Evolutionary conservation across 176 grass and related monocot species (phyloP).

Genomic region (Oryza brachyantha): DNA sequence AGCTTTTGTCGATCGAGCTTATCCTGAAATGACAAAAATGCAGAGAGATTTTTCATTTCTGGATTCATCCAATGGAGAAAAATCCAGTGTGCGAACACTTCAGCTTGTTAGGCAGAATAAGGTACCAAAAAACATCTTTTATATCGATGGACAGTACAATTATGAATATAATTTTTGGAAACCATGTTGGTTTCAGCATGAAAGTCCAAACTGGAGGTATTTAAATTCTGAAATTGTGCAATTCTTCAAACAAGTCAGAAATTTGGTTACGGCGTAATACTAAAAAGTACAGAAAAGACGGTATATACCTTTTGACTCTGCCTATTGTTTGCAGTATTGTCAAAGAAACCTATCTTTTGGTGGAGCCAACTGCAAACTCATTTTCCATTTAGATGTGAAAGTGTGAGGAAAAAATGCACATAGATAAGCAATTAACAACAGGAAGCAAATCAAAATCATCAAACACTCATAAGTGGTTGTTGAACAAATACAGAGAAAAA

Average conservation of each 20-base stretch:
- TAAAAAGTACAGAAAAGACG: neutral
- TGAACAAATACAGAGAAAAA: neutral
- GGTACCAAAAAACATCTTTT: neutral
- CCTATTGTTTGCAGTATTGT: neutral
- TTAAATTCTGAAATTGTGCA: neutral
- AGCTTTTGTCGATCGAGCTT: constrained; percentile 3
- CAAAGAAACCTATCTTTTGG: neutral
- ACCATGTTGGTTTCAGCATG: neutral
- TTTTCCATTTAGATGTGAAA: neutral
- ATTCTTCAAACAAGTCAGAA: neutral
- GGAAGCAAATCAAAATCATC: neutral
- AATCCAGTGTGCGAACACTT: neutral
- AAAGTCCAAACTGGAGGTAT: neutral
- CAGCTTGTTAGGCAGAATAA: neutral
- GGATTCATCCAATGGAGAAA: neutral
- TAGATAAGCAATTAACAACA: neutral
- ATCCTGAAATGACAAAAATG: constrained; percentile 19
- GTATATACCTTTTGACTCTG: neutral
- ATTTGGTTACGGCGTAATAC: neutral
- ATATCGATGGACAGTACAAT: neutral
- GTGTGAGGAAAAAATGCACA: neutral
- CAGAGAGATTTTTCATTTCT: neutral
- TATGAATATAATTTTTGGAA: neutral
- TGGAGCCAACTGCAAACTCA: neutral
- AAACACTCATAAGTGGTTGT: neutral